Conservation (phyloP, 257 asterid species). For the Forsythia viridissima region DNA sequence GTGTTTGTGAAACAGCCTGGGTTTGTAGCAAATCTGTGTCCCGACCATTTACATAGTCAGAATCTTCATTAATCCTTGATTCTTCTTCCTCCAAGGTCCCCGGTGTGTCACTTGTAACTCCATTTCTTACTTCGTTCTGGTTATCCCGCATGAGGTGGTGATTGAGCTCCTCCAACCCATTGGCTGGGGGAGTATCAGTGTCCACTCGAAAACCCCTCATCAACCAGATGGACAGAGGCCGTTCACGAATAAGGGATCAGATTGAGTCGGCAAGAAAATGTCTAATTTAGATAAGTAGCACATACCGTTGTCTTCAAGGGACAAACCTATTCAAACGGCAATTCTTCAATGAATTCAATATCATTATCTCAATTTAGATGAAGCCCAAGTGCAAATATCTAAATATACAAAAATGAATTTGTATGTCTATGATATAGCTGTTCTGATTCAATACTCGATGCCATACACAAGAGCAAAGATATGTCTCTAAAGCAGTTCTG, state of each 20-base stretch:
- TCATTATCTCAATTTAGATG: conserved; percentile 7
- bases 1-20: conserved; percentile 32
- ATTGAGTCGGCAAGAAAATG: conserved; percentile 37
- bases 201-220: conserved; percentile 45
- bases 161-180: conserved; percentile 35
- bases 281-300: conserved; percentile 36
- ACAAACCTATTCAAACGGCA: conserved; percentile 1
- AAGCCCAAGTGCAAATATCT: not conserved
- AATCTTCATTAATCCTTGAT: conserved; percentile 39
- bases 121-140: conserved; percentile 31
- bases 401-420: not conserved
- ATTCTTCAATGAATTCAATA: conserved; percentile 13
- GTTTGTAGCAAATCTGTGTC: conserved; percentile 24
- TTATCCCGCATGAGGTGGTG: conserved; percentile 24
- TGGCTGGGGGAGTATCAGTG: conserved; percentile 30
- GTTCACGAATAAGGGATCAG: conserved; percentile 36
- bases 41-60: conserved; percentile 22
- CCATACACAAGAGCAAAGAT: not conserved
- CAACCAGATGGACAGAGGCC: conserved; percentile 54
- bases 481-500: not conserved
- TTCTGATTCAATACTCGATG: not conserved
- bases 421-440: not conserved
- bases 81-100: conserved; percentile 40
- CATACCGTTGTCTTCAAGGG: conserved; percentile 34
- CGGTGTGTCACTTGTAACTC: conserved; percentile 29